These are phyloP conservation scores for Spongospora subterranea DNA, from an alignment of 208 protist species.

Conservation along the genomic window DNA sequence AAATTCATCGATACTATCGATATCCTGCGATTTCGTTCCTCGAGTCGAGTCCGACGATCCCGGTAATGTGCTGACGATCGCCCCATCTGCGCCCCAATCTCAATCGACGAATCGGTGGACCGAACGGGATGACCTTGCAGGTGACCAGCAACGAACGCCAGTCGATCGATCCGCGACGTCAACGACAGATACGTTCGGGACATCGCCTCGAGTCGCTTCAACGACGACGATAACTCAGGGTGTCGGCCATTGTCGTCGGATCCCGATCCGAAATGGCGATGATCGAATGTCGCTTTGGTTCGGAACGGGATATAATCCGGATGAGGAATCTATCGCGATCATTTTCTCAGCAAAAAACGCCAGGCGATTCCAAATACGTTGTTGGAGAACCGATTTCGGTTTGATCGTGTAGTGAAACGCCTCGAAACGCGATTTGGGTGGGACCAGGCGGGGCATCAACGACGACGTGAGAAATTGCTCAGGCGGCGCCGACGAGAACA, in stretches of 20 bases:
- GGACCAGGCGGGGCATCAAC: background rate
- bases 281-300: background rate
- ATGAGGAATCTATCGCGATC: background rate
- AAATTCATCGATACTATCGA: background rate
- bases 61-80: too few species aligned
- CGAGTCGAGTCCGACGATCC: too few species aligned
- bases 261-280: background rate
- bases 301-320: background rate
- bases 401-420: background rate
- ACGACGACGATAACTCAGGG: background rate
- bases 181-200: background rate
- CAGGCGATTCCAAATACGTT: background rate
- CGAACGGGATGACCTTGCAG: background rate
- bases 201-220: background rate
- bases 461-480: background rate
- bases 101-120: too few species aligned
- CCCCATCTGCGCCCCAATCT: too few species aligned
- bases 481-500: background rate
- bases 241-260: background rate
- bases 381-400: too few species aligned
- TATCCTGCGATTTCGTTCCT: too few species aligned
- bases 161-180: background rate
- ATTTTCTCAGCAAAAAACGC: background rate
- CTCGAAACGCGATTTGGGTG: background rate
- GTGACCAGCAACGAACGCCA: background rate